phyloP scores from a whole-genome alignment of 768 basidiomycete genomes.

The Grammothele lineata region DNA sequence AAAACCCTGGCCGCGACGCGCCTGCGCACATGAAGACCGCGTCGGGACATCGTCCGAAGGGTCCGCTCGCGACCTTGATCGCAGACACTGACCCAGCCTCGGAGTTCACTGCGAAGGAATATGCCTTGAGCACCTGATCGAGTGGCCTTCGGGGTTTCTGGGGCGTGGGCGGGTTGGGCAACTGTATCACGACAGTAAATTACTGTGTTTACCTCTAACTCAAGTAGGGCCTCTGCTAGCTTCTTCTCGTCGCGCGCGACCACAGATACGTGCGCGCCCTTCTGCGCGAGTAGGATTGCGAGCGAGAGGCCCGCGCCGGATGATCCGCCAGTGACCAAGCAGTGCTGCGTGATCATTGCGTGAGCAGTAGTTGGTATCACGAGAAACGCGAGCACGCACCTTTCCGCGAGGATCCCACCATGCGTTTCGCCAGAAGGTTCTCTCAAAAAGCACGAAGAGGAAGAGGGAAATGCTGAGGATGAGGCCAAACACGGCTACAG shows the following conservation, averaged over 20 bases:
- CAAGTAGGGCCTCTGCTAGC: constrained; percentile 54
- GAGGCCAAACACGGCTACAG: too few relatives aligned
- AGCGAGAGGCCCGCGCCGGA: constrained; percentile 76
- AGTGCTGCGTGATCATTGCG: constrained; percentile 49
- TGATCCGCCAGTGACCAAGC: constrained; percentile 83
- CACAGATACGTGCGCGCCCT: constrained; percentile 81
- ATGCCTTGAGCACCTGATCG: constrained; percentile 56
- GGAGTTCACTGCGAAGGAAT: constrained; percentile 61
- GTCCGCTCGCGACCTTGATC: constrained; percentile 52
- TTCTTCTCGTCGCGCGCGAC: constrained; percentile 70
- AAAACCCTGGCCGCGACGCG: constrained; percentile 62
- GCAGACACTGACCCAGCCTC: constrained; percentile 54
- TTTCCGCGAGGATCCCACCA: not conserved
- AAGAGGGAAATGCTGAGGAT: too few relatives aligned
- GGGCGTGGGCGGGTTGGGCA: not conserved
- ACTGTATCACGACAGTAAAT: too few relatives aligned
- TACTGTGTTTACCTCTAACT: constrained; percentile 54
- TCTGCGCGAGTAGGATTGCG: constrained; percentile 56
- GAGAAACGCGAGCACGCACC: not conserved
- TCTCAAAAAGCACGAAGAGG: too few relatives aligned
- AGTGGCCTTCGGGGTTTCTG: constrained; percentile 44
- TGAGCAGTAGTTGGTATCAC: not conserved
- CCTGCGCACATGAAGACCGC: constrained; percentile 82
- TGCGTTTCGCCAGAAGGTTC: too few relatives aligned
- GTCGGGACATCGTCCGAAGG: constrained; percentile 64